Percentiles rank a stretch among this genome's conserved stretches.
These are phyloP conservation scores for Mycena capillaripes DNA, from an alignment of 768 basidiomycete genomes.

Conservation along the genomic window DNA sequence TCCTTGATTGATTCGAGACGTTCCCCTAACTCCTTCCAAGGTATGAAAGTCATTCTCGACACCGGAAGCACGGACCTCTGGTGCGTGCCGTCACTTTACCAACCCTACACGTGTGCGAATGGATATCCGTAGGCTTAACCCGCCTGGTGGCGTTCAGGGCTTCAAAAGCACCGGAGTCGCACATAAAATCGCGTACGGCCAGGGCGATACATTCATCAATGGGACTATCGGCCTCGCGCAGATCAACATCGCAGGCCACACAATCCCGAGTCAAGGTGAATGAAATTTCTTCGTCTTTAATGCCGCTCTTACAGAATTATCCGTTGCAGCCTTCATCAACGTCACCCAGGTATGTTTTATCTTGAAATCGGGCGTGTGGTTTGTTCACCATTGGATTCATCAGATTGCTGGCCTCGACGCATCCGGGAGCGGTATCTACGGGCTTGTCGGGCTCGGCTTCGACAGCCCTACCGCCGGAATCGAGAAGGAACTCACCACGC, in stretches of 20 bases:
- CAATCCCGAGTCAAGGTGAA: conserved; percentile 25
- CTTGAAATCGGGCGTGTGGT: background rate
- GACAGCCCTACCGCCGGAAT: conserved; percentile 5
- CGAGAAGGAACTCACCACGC: background rate
- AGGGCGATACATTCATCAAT: conserved; percentile 10
- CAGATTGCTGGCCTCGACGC: background rate
- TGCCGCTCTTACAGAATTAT: background rate
- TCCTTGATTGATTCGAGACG: no score
- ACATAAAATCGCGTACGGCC: background rate
- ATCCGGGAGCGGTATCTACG: conserved; percentile 1
- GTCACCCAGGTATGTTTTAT: background rate
- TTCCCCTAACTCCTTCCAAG: background rate
- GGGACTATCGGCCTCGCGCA: conserved; percentile 14
- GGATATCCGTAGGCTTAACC: conserved; percentile 4
- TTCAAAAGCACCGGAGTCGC: conserved; percentile 18
- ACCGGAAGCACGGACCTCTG: conserved; percentile 31
- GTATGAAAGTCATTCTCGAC: conserved; percentile 20
- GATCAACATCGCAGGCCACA: conserved; percentile 9
- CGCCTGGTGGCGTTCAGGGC: background rate
- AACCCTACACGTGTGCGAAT: background rate
- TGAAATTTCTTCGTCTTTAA: background rate
- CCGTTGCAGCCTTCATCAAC: conserved; percentile 28
- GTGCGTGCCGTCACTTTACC: background rate
- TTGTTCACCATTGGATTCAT: background rate
- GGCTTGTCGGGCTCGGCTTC: conserved; percentile 26